These are phyloP conservation scores for Bjerkandera adusta DNA, from an alignment of 1,284 basidiomycete genomes.

Conservation along the genomic window DNA sequence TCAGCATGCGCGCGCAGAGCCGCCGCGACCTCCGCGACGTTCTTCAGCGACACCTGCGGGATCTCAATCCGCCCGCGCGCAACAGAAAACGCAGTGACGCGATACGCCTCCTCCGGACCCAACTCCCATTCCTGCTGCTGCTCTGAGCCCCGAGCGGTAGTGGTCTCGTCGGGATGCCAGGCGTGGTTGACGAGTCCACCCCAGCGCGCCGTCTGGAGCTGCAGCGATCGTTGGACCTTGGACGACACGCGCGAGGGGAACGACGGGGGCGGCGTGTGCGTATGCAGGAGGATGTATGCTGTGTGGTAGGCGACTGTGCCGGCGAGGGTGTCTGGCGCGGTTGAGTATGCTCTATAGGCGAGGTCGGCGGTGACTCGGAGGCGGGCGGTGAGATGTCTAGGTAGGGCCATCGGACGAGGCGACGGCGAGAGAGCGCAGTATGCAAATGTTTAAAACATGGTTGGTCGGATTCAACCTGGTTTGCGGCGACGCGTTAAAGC, in stretches of 20 bases:
- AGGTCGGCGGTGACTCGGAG: too few species aligned
- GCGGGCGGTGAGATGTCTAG: too few species aligned
- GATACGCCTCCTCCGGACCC: conserved; percentile 26
- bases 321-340: conserved; percentile 22
- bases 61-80: conserved; percentile 46
- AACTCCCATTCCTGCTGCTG: conserved; percentile 19
- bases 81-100: conserved; percentile 50
- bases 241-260: conserved; percentile 53
- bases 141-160: too few species aligned
- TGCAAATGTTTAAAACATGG: too few species aligned
- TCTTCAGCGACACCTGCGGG: conserved; percentile 43
- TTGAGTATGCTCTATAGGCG: too few species aligned
- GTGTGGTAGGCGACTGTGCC: conserved; percentile 51
- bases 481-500: too few species aligned
- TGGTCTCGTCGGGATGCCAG: conserved; percentile 42
- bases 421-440: too few species aligned
- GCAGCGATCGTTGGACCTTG: conserved; percentile 49
- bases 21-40: conserved; percentile 44
- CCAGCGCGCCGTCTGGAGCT: conserved; percentile 40
- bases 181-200: conserved; percentile 61
- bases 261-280: conserved; percentile 41
- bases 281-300: conserved; percentile 58
- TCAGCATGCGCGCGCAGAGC: conserved; percentile 35
- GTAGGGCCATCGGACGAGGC: too few species aligned
- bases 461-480: too few species aligned